Conservation (phyloP, 495 filamentous ascomycete genomes). For the Trichoderma orchidacearum region DNA sequence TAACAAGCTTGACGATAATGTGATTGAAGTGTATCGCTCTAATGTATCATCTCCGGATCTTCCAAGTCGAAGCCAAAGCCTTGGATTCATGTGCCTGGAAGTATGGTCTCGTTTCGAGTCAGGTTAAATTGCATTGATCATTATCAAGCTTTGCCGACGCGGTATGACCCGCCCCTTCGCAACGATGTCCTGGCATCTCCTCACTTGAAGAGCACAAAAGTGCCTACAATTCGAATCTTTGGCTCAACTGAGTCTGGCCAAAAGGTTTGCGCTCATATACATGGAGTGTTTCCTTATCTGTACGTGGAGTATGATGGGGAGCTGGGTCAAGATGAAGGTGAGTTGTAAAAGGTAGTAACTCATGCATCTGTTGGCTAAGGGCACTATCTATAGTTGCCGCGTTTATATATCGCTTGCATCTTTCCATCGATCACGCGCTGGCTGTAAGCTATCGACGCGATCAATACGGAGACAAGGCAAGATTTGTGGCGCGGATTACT, state of each 20-base stretch:
- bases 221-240: constrained; percentile 85
- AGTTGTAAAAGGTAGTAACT: constrained; percentile 5
- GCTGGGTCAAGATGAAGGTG: constrained; percentile 53
- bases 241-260: constrained; percentile 91
- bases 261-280: constrained; percentile 91
- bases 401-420: constrained; percentile 58
- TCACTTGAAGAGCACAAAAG: constrained; percentile 45
- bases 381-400: constrained; percentile 40
- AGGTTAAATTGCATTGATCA: constrained; percentile 91
- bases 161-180: constrained; percentile 70
- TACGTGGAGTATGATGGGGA: constrained; percentile 76
- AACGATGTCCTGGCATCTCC: constrained; percentile 35
- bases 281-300: constrained; percentile 90
- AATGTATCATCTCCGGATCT: no score
- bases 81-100: not conserved
- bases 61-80: not conserved
- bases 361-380: not conserved
- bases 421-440: constrained; percentile 75
- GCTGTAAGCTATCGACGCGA: constrained; percentile 70
- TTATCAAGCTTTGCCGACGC: constrained; percentile 66
- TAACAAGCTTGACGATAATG: no score
- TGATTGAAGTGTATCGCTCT: no score
- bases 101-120: constrained; percentile 61
- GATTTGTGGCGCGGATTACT: constrained; percentile 78
- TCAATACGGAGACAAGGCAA: constrained; percentile 47